Evolutionary conservation across 1,284 basidiomycete genomes (phyloP).

Genomic region (Erythrobasidium hasegawianum): DNA sequence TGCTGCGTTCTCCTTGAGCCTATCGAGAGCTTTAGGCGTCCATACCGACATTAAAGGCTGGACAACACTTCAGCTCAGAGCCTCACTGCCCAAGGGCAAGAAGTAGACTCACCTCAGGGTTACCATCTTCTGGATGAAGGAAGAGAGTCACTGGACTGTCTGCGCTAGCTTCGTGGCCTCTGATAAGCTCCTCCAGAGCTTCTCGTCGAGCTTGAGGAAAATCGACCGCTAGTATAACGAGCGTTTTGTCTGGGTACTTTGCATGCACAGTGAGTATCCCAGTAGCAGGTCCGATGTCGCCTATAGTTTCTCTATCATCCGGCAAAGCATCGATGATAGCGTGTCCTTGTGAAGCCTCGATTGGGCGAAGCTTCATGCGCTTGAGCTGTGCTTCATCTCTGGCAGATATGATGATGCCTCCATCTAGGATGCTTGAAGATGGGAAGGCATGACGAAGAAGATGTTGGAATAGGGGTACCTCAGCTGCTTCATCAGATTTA

Average conservation of each 20-base stretch:
- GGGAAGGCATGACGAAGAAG: slow-evolving; percentile 4
- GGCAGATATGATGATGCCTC: slow-evolving; percentile 11
- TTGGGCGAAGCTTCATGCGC: slow-evolving; percentile 3
- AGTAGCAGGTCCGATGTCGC: slow-evolving; percentile 14
- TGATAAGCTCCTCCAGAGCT: slow-evolving; percentile 9
- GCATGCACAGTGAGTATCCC: slow-evolving; percentile 15
- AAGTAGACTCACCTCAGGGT: slow-evolving; percentile 13
- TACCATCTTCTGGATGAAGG: slow-evolving; percentile 17
- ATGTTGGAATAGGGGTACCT: slow-evolving; percentile 13
- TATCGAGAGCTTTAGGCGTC: slow-evolving; percentile 14
- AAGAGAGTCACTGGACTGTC: slow-evolving; percentile 15
- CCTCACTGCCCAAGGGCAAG: too few relatives aligned
- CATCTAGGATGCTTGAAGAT: background rate
- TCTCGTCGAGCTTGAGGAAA: slow-evolving; percentile 8
- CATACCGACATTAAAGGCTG: slow-evolving; percentile 22
- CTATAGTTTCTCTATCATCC: background rate
- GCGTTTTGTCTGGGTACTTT: background rate
- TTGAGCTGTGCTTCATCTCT: slow-evolving; percentile 6
- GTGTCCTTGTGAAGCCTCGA: background rate
- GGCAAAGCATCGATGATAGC: slow-evolving; percentile 1
- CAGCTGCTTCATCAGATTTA: background rate
- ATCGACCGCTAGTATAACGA: slow-evolving; percentile 15
- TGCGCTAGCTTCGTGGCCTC: background rate
- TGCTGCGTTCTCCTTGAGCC: slow-evolving; percentile 3
- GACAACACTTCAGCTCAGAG: too few relatives aligned